Evolutionary conservation across 257 asterid species (phyloP).

Genomic region (Echium plantagineum): DNA sequence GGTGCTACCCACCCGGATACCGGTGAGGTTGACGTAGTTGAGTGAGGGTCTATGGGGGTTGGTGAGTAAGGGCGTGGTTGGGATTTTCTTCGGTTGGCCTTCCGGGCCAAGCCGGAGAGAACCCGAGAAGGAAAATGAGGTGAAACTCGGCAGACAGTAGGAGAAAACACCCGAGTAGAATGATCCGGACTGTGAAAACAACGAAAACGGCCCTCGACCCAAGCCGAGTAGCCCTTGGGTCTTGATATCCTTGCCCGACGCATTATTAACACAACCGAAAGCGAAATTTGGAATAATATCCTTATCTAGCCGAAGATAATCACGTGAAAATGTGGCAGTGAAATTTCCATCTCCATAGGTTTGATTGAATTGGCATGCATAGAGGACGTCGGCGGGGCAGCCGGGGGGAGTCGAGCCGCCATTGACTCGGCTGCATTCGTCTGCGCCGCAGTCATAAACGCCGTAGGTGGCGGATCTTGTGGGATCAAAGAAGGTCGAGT

Average conservation of each 20-base stretch:
- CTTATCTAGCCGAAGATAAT: slow-evolving; percentile 44
- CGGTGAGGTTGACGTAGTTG: slow-evolving; percentile 76
- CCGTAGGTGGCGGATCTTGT: slow-evolving; percentile 53
- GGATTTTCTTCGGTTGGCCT: slow-evolving; percentile 68
- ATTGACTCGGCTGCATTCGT: slow-evolving; percentile 55
- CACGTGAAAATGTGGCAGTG: slow-evolving; percentile 56
- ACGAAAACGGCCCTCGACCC: slow-evolving; percentile 78
- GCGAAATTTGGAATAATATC: slow-evolving; percentile 50
- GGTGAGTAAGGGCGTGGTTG: slow-evolving; percentile 65
- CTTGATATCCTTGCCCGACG: slow-evolving; percentile 53
- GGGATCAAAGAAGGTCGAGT: slow-evolving; percentile 41
- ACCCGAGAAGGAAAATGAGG: slow-evolving; percentile 74
- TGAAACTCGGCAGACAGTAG: slow-evolving; percentile 73
- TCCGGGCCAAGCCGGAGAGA: slow-evolving; percentile 74
- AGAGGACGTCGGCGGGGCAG: slow-evolving; percentile 14
- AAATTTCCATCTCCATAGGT: slow-evolving; percentile 63
- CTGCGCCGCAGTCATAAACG: slow-evolving; percentile 47
- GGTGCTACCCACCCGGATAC: slow-evolving; percentile 61
- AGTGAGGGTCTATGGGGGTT: slow-evolving; percentile 76
- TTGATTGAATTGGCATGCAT: slow-evolving; percentile 56
- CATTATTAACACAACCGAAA: slow-evolving; percentile 60
- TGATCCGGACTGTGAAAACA: slow-evolving; percentile 58
- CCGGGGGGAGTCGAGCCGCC: slow-evolving; percentile 48
- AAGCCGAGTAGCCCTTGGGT: slow-evolving; percentile 82
- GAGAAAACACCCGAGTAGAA: slow-evolving; percentile 71